These are phyloP conservation scores for Pestalotiopsis sp. DNA, from an alignment of 2,329 filamentous ascomycete species.

Conservation along the genomic window DNA sequence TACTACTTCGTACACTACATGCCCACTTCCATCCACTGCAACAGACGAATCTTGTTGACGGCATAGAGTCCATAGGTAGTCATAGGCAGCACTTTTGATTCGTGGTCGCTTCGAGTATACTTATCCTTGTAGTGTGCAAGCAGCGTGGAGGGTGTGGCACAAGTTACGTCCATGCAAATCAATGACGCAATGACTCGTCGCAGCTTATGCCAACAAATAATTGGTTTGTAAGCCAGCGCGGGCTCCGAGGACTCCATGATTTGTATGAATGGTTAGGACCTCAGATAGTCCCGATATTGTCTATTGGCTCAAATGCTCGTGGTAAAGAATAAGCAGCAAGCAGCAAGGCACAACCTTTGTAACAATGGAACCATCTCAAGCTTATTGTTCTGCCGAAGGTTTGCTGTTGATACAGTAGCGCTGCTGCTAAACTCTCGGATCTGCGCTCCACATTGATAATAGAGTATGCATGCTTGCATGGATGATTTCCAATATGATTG, in stretches of 20 bases:
- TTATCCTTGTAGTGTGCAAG: neutral
- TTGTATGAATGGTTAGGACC: neutral
- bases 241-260: neutral
- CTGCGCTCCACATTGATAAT: neutral
- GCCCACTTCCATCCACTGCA: neutral
- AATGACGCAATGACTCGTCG: slow-evolving; percentile 5
- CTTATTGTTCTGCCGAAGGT: neutral
- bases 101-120: neutral
- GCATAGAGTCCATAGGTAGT: neutral
- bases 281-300: neutral
- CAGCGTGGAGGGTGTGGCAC: neutral
- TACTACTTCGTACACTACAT: neutral
- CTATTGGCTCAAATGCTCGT: neutral
- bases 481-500: neutral
- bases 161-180: neutral
- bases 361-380: neutral
- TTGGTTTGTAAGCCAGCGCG: neutral
- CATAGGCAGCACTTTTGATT: neutral
- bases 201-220: neutral
- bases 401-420: neutral
- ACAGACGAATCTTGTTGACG: neutral
- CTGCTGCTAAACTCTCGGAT: neutral
- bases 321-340: neutral
- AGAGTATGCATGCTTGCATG: neutral
- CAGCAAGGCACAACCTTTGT: neutral